Evolutionary conservation across 208 protist genomes (phyloP).

Genomic region (Wallacemonas sp.): DNA sequence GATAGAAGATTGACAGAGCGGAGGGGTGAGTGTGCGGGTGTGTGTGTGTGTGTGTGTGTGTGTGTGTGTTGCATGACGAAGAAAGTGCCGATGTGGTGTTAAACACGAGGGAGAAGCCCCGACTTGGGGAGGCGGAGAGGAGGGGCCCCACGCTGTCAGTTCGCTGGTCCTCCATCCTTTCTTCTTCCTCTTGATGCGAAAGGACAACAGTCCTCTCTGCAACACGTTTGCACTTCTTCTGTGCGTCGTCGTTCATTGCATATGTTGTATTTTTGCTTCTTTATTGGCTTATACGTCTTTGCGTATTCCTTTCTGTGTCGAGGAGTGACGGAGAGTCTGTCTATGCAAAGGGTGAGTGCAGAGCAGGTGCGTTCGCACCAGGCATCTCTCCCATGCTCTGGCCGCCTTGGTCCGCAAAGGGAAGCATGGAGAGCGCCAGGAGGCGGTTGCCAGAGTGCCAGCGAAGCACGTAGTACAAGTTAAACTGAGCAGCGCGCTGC

Average conservation of each 20-base stretch:
- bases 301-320: neutral
- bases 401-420: conserved; percentile 2
- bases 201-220: too few relatives aligned
- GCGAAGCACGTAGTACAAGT: conserved; percentile 81
- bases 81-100: too few relatives aligned
- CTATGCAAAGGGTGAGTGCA: conserved; percentile 15
- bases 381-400: neutral
- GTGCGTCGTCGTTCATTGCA: neutral
- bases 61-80: too few relatives aligned
- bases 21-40: too few relatives aligned
- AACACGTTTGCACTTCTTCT: too few relatives aligned
- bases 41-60: too few relatives aligned
- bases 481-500: conserved; percentile 69
- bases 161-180: too few relatives aligned
- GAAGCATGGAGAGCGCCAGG: conserved; percentile 61
- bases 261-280: neutral
- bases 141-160: too few relatives aligned
- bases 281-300: neutral
- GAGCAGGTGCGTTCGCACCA: neutral
- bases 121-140: too few relatives aligned
- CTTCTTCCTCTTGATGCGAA: neutral
- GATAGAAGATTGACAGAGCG: too few relatives aligned
- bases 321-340: too few relatives aligned
- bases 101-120: too few relatives aligned
- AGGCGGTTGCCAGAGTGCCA: conserved; percentile 63